These are phyloP conservation scores for Penicillium taxi DNA, from an alignment of 495 filamentous ascomycete genomes.

Conservation along the genomic window DNA sequence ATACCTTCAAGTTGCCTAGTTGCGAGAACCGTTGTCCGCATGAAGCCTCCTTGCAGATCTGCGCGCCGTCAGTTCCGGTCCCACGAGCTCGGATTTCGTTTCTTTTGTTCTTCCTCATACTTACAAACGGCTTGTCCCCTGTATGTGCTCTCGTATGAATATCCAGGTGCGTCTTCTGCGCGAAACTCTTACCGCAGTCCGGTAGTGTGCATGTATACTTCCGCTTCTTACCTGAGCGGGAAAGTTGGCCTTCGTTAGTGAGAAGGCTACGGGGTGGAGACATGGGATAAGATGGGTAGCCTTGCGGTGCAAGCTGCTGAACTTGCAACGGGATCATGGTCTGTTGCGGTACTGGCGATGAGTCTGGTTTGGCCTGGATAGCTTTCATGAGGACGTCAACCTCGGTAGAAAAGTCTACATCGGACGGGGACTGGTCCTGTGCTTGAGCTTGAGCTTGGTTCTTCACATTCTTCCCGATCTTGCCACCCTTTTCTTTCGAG, in stretches of 20 bases:
- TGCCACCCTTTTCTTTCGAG: no score
- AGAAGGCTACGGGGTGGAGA: slow-evolving; percentile 18
- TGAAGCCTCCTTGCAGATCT: slow-evolving; percentile 66
- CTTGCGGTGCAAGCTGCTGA: slow-evolving; percentile 27
- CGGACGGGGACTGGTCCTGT: no score
- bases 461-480: no score
- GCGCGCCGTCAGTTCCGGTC: slow-evolving; percentile 1
- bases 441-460: no score
- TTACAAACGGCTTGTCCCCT: slow-evolving; percentile 83
- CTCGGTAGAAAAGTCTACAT: slow-evolving; percentile 65
- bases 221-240: slow-evolving; percentile 31
- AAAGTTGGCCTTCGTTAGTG: slow-evolving; percentile 23
- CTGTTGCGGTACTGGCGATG: slow-evolving; percentile 18
- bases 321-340: slow-evolving; percentile 30
- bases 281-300: slow-evolving; percentile 19
- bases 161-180: slow-evolving; percentile 88
- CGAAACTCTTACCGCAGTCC: slow-evolving; percentile 74
- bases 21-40: slow-evolving; percentile 83
- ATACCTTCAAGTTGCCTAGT: slow-evolving; percentile 83
- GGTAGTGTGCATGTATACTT: slow-evolving; percentile 69
- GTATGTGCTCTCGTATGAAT: slow-evolving; percentile 88
- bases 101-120: no score
- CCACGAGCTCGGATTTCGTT: not conserved
- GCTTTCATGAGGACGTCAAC: slow-evolving; percentile 90
- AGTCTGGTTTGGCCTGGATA: slow-evolving; percentile 63